Percentiles rank a stretch among this genome's conserved stretches.
Conservation (phyloP, 495 filamentous ascomycete species). For the Talaromyces thailandensis region DNA sequence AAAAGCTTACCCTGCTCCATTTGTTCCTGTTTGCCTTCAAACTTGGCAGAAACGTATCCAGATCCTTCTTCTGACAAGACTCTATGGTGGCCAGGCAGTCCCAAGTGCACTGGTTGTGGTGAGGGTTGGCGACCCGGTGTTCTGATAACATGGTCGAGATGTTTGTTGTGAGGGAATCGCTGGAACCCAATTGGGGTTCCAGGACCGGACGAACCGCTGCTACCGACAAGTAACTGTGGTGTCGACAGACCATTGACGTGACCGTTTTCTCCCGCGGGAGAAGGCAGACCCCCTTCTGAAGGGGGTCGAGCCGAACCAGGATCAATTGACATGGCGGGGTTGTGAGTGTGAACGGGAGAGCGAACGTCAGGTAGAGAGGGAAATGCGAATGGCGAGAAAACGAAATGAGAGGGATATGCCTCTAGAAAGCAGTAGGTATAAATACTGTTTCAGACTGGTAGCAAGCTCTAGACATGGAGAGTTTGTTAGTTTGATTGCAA, state of each 20-base stretch:
- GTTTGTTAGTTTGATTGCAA: background rate
- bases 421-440: background rate
- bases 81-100: constrained; percentile 55
- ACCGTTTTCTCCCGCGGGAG: constrained; percentile 3
- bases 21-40: constrained; percentile 88
- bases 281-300: constrained; percentile 24
- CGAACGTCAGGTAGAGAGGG: background rate
- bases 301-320: constrained; percentile 19
- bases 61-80: constrained; percentile 84
- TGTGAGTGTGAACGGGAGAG: background rate
- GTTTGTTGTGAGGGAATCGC: constrained; percentile 47
- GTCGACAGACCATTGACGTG: constrained; percentile 12
- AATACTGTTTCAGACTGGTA: background rate
- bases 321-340: constrained; percentile 19
- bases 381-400: background rate
- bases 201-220: constrained; percentile 29
- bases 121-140: constrained; percentile 62
- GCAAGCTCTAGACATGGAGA: background rate
- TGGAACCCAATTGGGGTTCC: constrained; percentile 42
- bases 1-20: constrained; percentile 68
- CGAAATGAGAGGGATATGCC: background rate
- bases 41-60: constrained; percentile 91
- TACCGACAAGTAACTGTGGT: constrained; percentile 28
- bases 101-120: constrained; percentile 84
- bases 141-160: constrained; percentile 52